Evolutionary conservation across 192 early-diverging fungal genomes (phyloP).

Genomic region (Oehlia diaphana): DNA sequence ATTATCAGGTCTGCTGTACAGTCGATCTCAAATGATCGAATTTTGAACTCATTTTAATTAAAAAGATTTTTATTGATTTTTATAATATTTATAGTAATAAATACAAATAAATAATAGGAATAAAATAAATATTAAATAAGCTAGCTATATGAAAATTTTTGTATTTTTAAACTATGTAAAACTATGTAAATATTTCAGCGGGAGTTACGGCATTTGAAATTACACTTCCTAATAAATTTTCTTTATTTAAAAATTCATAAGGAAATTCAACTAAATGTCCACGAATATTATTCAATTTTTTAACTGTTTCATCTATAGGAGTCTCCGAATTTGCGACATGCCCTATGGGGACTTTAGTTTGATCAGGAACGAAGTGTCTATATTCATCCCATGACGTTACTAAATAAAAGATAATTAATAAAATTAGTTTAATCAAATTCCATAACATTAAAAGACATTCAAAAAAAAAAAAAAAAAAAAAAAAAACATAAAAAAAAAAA

Average conservation of each 20-base stretch:
- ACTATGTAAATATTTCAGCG: slow-evolving; percentile 56
- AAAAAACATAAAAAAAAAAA: no score
- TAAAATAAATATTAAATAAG: no score
- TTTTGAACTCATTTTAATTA: no score
- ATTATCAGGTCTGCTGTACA: no score
- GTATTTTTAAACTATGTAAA: slow-evolving; percentile 34
- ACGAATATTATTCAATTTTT: background rate
- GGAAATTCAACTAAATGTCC: slow-evolving; percentile 61
- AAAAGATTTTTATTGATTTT: no score
- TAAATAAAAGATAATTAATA: slow-evolving; percentile 32
- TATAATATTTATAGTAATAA: no score
- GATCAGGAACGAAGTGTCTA: slow-evolving; percentile 37
- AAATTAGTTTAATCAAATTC: background rate
- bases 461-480: no score
- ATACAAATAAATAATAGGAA: no score
- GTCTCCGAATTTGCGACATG: slow-evolving; percentile 36
- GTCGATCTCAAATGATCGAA: no score
- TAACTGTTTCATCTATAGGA: background rate
- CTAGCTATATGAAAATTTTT: no score
- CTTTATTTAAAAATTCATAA: slow-evolving; percentile 44
- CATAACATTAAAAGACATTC: background rate
- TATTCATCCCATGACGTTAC: slow-evolving; percentile 41
- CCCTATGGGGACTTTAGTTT: slow-evolving; percentile 33
- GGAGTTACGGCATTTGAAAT: slow-evolving; percentile 49
- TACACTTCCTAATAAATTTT: slow-evolving; percentile 52